These are phyloP conservation scores for Venturia effusa DNA, from an alignment of 2,329 filamentous ascomycete genomes.

Conservation along the genomic window DNA sequence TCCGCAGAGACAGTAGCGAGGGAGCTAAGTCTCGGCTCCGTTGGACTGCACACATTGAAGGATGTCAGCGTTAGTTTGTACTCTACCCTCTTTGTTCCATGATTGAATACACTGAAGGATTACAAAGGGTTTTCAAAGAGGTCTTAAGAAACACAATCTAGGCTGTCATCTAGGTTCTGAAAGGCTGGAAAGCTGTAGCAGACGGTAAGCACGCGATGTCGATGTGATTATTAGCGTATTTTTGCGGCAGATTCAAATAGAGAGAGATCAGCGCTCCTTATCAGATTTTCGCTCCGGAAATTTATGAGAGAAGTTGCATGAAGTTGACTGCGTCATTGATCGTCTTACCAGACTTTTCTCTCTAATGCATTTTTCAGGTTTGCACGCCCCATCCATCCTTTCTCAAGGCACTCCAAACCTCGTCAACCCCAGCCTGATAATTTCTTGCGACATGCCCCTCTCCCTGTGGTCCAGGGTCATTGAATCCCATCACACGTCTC, in stretches of 20 bases:
- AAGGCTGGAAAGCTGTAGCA: background rate
- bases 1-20: too few relatives aligned
- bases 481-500: constrained; percentile 4
- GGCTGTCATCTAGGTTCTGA: background rate
- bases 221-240: background rate
- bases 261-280: background rate
- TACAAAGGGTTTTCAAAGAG: too few relatives aligned
- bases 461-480: constrained; percentile 10
- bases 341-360: background rate
- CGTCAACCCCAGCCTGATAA: constrained; percentile 27
- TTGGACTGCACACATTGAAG: too few relatives aligned
- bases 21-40: too few relatives aligned
- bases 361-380: background rate
- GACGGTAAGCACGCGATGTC: background rate
- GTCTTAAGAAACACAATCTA: background rate
- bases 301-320: background rate
- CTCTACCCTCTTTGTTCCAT: too few relatives aligned
- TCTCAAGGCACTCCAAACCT: constrained; percentile 38
- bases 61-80: too few relatives aligned
- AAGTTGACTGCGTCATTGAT: background rate
- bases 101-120: too few relatives aligned
- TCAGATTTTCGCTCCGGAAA: background rate
- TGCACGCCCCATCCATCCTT: constrained; percentile 38
- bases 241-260: background rate
- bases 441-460: constrained; percentile 38